These are phyloP conservation scores for Blumeria graminis DNA, from an alignment of 2,329 filamentous ascomycete species.

Conservation along the genomic window DNA sequence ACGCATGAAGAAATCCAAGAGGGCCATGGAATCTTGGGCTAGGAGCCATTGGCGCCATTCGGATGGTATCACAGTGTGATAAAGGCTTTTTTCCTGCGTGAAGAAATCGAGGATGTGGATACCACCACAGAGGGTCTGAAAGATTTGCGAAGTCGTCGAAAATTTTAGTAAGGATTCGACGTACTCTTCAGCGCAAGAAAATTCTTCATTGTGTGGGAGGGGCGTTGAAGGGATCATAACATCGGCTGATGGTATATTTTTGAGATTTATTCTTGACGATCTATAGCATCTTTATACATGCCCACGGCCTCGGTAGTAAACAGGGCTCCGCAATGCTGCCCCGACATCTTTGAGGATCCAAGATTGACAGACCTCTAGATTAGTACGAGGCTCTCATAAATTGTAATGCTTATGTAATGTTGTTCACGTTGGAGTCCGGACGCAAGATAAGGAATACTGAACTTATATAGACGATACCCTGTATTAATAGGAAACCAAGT, in stretches of 20 bases:
- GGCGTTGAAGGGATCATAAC: slow-evolving; percentile 11
- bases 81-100: slow-evolving; percentile 62
- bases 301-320: too few species aligned
- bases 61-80: slow-evolving; percentile 47
- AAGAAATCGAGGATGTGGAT: slow-evolving; percentile 95
- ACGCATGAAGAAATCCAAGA: slow-evolving; percentile 61
- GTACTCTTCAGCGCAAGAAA: slow-evolving; percentile 50
- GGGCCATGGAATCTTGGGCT: slow-evolving; percentile 41
- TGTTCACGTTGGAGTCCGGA: too few species aligned
- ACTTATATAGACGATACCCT: too few species aligned
- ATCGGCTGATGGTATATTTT: not conserved
- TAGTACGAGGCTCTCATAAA: too few species aligned
- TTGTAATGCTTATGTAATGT: too few species aligned
- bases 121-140: slow-evolving; percentile 83
- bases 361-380: too few species aligned
- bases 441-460: too few species aligned
- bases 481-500: too few species aligned
- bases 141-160: slow-evolving; percentile 45
- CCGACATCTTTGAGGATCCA: too few species aligned
- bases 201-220: slow-evolving; percentile 19
- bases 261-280: too few species aligned
- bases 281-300: too few species aligned
- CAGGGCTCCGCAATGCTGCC: too few species aligned
- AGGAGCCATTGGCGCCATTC: slow-evolving; percentile 69
- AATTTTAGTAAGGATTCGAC: slow-evolving; percentile 57